Conservation (phyloP, 768 basidiomycete genomes). For the Podaxis rugospora region DNA sequence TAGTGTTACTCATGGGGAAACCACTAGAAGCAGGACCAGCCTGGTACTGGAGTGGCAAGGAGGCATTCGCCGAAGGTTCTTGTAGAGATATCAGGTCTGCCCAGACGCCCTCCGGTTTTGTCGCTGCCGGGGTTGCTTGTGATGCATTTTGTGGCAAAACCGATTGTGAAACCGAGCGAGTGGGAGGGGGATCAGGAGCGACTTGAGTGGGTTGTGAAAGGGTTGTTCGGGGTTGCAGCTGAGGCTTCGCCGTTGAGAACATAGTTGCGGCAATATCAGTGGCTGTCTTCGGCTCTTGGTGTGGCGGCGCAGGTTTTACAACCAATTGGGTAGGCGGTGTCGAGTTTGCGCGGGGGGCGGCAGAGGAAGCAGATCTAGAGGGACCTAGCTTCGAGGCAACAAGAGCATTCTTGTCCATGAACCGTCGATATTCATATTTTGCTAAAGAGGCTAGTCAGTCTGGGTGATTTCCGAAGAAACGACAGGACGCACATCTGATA, state of each 20-base stretch:
- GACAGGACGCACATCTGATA: conserved; percentile 63
- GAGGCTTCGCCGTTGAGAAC: conserved; percentile 12
- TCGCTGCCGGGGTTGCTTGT: conserved; percentile 14
- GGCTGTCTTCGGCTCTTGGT: conserved; percentile 3
- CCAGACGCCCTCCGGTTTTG: conserved; percentile 39
- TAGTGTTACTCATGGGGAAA: conserved; percentile 8
- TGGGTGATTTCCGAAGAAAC: neutral
- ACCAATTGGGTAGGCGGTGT: conserved; percentile 10
- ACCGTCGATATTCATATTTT: conserved; percentile 77
- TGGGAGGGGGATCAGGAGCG: conserved; percentile 16
- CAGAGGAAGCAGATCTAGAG: conserved; percentile 32
- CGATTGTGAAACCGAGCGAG: conserved; percentile 22
- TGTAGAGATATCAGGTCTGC: conserved; percentile 51
- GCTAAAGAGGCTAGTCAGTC: conserved; percentile 34
- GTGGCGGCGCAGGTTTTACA: conserved; percentile 6
- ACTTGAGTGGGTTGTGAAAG: conserved; percentile 13
- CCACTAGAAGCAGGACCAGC: neutral
- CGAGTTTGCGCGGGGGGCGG: conserved; percentile 20
- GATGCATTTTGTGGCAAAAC: conserved; percentile 12
- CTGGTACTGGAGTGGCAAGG: conserved; percentile 48
- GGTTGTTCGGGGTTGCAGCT: conserved; percentile 8
- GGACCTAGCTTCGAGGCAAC: conserved; percentile 44
- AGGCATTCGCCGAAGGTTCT: conserved; percentile 37
- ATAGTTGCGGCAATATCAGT: conserved; percentile 13
- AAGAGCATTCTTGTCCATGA: conserved; percentile 45